phyloP scores from a whole-genome alignment of 805 yeast genomes.

The Lachancea sp. region DNA sequence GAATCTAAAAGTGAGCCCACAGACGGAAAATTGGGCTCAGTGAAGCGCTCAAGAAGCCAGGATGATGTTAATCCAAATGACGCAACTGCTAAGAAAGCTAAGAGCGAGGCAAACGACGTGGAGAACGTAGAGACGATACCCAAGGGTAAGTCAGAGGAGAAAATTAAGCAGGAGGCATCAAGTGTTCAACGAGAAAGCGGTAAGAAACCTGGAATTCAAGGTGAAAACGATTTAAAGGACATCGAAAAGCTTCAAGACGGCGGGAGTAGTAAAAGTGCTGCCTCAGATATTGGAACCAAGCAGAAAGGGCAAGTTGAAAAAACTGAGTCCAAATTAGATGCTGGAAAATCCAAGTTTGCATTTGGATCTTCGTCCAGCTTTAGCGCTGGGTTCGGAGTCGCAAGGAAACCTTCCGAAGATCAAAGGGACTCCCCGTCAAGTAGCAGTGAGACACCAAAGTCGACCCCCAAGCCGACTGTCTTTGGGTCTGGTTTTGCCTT shows the following conservation, averaged over 20 bases:
- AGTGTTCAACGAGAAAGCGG: too few relatives aligned
- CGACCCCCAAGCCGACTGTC: conserved; percentile 22
- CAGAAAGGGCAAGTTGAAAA: background rate
- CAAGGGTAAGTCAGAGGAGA: background rate
- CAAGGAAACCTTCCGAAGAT: conserved; percentile 10
- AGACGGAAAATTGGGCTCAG: background rate
- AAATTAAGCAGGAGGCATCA: background rate
- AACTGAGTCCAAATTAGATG: background rate
- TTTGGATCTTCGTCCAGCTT: conserved; percentile 51
- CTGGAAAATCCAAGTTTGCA: conserved; percentile 41
- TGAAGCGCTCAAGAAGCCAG: conserved; percentile 4
- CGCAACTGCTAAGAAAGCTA: conserved; percentile 7
- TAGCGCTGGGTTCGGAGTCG: conserved; percentile 35
- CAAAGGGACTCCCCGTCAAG: conserved; percentile 4
- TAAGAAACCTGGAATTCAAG: too few relatives aligned
- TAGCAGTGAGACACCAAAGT: conserved; percentile 1
- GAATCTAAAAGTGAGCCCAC: background rate
- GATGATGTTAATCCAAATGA: background rate
- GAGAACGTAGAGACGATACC: conserved; percentile 8
- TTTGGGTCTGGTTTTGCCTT: conserved; percentile 44
- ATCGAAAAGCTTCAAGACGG: too few relatives aligned
- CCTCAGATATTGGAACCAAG: background rate
- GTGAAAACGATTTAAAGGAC: too few relatives aligned
- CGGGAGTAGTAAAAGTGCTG: too few relatives aligned
- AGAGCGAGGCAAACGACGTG: conserved; percentile 8